phyloP scores from a whole-genome alignment of 768 basidiomycete genomes.

The Podaxis sp. region DNA sequence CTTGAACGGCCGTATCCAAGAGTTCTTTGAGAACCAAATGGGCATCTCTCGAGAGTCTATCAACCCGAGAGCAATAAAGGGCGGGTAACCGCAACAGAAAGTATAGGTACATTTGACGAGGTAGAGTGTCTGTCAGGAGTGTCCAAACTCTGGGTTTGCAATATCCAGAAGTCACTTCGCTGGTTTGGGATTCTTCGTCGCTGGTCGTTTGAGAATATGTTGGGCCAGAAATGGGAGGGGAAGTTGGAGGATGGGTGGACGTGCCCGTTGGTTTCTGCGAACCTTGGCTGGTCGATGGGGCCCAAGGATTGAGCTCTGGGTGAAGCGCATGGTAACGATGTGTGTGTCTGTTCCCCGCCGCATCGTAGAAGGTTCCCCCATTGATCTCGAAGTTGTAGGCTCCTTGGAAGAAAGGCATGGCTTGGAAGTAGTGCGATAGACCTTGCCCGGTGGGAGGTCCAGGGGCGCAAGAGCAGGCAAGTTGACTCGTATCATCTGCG shows the following conservation, averaged over 20 bases:
- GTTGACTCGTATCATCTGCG: too few relatives aligned
- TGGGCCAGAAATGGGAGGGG: background rate
- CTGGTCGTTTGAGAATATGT: background rate
- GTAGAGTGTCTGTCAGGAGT: background rate
- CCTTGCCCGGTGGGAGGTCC: too few relatives aligned
- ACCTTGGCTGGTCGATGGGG: background rate
- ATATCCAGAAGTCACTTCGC: background rate
- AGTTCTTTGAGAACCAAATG: slow-evolving; percentile 60
- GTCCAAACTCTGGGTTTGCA: background rate
- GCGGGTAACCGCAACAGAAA: slow-evolving; percentile 4
- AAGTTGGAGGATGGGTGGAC: background rate
- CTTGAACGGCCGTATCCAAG: slow-evolving; percentile 37
- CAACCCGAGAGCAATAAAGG: slow-evolving; percentile 39
- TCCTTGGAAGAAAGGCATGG: background rate
- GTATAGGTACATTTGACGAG: background rate
- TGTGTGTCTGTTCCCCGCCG: background rate
- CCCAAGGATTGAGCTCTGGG: background rate
- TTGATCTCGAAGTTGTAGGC: background rate
- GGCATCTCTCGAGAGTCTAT: slow-evolving; percentile 62
- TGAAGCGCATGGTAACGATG: background rate
- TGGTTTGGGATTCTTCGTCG: background rate
- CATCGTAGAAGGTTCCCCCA: background rate
- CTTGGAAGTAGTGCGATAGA: background rate
- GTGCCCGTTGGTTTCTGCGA: background rate
- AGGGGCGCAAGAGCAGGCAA: too few relatives aligned